Base-by-base conservation (phyloP, 768 basidiomycete genomes). In the Baorangia bicolor region DNA sequence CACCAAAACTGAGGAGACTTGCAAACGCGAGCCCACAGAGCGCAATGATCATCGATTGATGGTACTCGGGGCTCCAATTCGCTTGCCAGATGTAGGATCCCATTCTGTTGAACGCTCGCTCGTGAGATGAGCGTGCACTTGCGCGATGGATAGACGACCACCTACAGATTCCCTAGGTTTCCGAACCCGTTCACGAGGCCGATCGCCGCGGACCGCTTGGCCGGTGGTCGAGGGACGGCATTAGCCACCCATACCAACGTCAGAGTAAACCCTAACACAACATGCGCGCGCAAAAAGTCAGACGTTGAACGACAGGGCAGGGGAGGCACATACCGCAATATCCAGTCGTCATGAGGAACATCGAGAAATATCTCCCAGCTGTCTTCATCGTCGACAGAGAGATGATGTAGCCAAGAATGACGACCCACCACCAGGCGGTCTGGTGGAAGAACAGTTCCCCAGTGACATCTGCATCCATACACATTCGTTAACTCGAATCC, bases 381-480 rank as follows among this genome's bases (percentile, higher is more conserved):
- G 76, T 75, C 4, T 69, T 71, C 70, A 76, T 76, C 0, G 84
- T 86, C 2, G 78, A 78, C 20, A 86, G 64, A 2, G 78, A 79
- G 55, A 87, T 84, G 57, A 87, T 81, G 59, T 80, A 87, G 1
- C 82, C 86, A 4, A 84, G 38, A 2, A 87, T 82, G 43, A 78
- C 78, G 3, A 73, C 80, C 83, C 84, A 85, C 83, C 82, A 85
- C 71, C 78, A 79, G 2, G 65, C 73, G 3, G 73, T 68, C 47
- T 80, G 74, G 64, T 87, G 86, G 75, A 84, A 83, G 71, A 81
- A 87, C 7, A 84, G 78, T 68, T 87, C 86, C 0, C 85, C 85
- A 4, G 82, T 82, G 53, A 71, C 73, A 58, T 86, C 85, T 80
- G 34, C 20, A 27, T 43, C 2, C 25, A 50, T 12, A 23, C 7